A percentile compares a stretch with the other conserved stretches of the same genome.
These are phyloP conservation scores for Oryza meridionalis DNA, from an alignment of 176 grass and related monocot species.

Conservation along the genomic window DNA sequence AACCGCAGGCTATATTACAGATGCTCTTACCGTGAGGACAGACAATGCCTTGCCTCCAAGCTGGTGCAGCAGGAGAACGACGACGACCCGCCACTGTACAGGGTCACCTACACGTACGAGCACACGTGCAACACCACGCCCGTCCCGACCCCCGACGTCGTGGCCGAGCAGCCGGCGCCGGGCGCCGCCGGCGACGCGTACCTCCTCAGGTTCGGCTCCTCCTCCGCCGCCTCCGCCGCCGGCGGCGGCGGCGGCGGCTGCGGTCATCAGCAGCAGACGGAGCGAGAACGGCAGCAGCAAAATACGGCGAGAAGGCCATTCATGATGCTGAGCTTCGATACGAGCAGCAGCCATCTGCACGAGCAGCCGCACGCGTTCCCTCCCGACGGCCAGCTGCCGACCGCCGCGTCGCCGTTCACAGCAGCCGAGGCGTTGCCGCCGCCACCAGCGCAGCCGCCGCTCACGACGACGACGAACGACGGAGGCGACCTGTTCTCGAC, in stretches of 20 bases:
- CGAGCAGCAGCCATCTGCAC: neutral
- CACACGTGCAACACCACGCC: constrained; percentile 61
- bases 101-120: constrained; percentile 60
- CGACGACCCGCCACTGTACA: constrained; percentile 52
- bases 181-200: constrained; percentile 1
- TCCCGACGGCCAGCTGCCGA: constrained; percentile 19
- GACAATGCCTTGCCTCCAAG: constrained; percentile 61
- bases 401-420: neutral
- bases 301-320: neutral
- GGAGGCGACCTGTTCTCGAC: constrained; percentile 31
- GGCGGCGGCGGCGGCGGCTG: neutral
- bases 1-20: constrained; percentile 58
- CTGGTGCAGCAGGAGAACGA: constrained; percentile 60
- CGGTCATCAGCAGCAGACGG: neutral
- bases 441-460: neutral
- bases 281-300: neutral
- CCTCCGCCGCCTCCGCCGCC: neutral
- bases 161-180: constrained; percentile 20
- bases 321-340: constrained; percentile 54
- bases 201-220: constrained; percentile 48
- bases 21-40: constrained; percentile 68
- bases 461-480: neutral
- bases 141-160: constrained; percentile 46
- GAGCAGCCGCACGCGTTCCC: constrained; percentile 24
- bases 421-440: neutral